Base-by-base conservation (phyloP, 2,329 filamentous ascomycete genomes). In the Aureobasidium sp. region DNA sequence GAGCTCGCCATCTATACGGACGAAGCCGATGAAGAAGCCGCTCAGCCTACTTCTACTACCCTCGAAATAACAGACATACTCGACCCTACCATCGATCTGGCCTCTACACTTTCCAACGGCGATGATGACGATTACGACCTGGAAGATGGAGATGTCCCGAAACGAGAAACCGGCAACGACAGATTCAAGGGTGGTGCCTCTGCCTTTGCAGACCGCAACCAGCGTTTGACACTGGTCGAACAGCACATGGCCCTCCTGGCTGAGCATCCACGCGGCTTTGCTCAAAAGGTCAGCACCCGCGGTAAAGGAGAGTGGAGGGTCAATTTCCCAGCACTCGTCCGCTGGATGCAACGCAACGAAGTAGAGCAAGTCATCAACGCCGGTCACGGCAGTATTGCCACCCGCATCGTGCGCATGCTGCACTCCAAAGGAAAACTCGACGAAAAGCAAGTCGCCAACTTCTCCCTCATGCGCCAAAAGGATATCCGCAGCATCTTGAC, bases 391-490 rank as follows among this genome's bases (percentile, higher is more conserved):
- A 82, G 83, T 8, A 79, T 88, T 49, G 90, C 90, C 0, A 81
- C 93, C 19, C 88, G 93, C 9, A 79, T 99, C n/a, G 82, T 91
- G 21, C 87, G 90, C 21, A 90, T 97, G 60, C 81, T 99, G 21
- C 83, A 88, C 40, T 86, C 88, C 61, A 90, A 92, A 69, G 94
- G 94, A 57, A 96, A 94, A 70, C 79, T 97, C n/a, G 93, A 97
- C 66, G 94, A 99, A 73, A 95, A 95, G 73, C 86, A 89, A 63
- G 80, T 96, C 13, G 88, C 89, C 38, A 85, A 86, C 53, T 81
- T 91, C 60, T 89, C 88, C 57, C 82, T 99, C 63, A 87, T 96
- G 78, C 87, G 88, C 61, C 89, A 93, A 67, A 85, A 87, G 61
- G 90, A 96, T 57, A 84, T 97, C 25, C 89, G 94, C 49, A 85